Conservation (phyloP, 2,329 filamentous ascomycete species). For the Penicillium hordei region DNA sequence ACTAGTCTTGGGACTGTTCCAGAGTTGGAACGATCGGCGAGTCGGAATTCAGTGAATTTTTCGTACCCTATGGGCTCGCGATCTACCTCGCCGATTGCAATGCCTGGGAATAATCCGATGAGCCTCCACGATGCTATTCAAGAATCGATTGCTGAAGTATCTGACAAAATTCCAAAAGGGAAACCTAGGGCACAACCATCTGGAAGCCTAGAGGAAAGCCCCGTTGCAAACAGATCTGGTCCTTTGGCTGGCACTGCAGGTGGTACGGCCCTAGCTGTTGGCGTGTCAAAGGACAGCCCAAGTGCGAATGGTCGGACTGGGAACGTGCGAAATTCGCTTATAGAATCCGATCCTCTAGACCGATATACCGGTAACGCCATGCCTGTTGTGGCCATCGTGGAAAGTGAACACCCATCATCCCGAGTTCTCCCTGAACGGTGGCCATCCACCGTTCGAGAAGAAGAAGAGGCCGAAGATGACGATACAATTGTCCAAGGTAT, state of each 20-base stretch:
- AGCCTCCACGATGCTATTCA: constrained; percentile 22
- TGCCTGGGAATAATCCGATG: constrained; percentile 20
- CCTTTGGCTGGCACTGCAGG: constrained; percentile 32
- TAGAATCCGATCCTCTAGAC: not conserved
- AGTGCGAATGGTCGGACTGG: constrained; percentile 9
- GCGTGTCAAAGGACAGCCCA: constrained; percentile 16
- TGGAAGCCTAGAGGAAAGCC: constrained; percentile 29
- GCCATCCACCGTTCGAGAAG: constrained; percentile 14
- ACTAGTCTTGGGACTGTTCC: constrained; percentile 31
- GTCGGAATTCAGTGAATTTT: constrained; percentile 50
- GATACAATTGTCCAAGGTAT: not conserved
- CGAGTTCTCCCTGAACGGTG: constrained; percentile 13
- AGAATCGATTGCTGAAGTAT: constrained; percentile 24
- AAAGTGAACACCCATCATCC: constrained; percentile 13
- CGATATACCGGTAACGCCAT: not conserved
- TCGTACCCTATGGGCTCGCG: constrained; percentile 47
- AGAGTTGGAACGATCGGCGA: constrained; percentile 41
- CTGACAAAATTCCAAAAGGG: constrained; percentile 31
- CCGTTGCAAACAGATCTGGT: constrained; percentile 26
- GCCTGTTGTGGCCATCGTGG: not conserved
- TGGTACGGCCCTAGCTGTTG: constrained; percentile 32
- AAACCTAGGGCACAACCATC: constrained; percentile 22
- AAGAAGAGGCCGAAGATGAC: constrained; percentile 9
- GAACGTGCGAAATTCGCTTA: constrained; percentile 1
- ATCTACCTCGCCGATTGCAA: constrained; percentile 41